These are phyloP conservation scores for Penstemon eatonii DNA, from an alignment of 257 asterid species.

Conservation along the genomic window DNA sequence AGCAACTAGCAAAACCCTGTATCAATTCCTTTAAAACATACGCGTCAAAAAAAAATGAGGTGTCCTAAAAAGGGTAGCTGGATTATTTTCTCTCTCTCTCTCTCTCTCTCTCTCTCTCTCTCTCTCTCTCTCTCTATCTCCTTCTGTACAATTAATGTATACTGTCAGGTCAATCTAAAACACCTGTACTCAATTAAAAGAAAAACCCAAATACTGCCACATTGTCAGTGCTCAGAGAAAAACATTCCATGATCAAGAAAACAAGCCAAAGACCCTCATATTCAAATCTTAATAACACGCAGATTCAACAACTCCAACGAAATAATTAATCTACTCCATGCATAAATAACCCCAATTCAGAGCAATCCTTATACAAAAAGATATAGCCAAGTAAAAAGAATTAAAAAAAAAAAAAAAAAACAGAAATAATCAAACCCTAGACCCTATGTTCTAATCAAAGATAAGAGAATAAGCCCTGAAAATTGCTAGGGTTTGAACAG, in stretches of 20 bases:
- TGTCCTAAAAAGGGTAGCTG: constrained; percentile 26
- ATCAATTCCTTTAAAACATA: constrained; percentile 21
- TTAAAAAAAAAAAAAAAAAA: not conserved
- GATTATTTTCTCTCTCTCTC: constrained; percentile 28
- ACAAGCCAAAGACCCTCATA: constrained; percentile 26
- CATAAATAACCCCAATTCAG: constrained; percentile 28
- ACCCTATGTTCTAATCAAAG: constrained; percentile 29
- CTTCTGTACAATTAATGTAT: constrained; percentile 17
- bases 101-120: not conserved
- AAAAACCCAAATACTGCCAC: constrained; percentile 9
- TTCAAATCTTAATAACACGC: constrained; percentile 10
- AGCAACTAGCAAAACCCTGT: constrained; percentile 6
- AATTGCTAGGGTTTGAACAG: constrained; percentile 30
- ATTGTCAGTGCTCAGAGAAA: constrained; percentile 27
- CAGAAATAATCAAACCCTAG: constrained; percentile 34
- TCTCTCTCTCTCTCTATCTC: not conserved
- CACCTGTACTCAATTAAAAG: constrained; percentile 20
- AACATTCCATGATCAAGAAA: constrained; percentile 31
- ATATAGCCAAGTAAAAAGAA: constrained; percentile 9
- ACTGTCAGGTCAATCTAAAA: constrained; percentile 27
- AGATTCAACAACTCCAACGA: constrained; percentile 35
- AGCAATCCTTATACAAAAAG: constrained; percentile 27
- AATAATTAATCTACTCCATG: constrained; percentile 27
- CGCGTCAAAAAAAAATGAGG: constrained; percentile 27
- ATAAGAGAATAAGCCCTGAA: not conserved